Conservation (phyloP, 352 stramenopile genomes). For the Detonula confervacea region DNA sequence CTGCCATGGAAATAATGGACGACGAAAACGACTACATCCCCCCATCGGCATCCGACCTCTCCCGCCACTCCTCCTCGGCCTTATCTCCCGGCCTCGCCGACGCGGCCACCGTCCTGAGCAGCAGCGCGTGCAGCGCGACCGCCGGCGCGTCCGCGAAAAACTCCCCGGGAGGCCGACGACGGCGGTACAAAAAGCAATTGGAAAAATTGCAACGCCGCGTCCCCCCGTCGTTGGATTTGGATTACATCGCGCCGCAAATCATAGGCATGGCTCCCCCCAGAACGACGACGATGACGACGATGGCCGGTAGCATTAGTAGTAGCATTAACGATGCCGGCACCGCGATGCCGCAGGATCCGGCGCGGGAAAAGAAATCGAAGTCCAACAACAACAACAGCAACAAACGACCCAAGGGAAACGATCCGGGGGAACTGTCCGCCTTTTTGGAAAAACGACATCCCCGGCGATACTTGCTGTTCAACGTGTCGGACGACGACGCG, state of each 20-base stretch:
- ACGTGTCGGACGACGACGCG: slow-evolving; percentile 59
- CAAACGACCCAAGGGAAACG: slow-evolving; percentile 52
- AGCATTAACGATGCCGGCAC: no score
- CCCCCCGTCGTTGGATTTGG: slow-evolving; percentile 50
- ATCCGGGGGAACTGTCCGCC: slow-evolving; percentile 51
- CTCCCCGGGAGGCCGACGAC: neutral
- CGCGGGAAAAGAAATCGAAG: neutral
- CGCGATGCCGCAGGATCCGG: no score
- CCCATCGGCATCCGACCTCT: neutral
- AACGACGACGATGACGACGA: no score
- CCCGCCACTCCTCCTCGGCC: neutral
- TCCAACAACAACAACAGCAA: slow-evolving; percentile 14
- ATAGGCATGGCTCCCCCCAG: slow-evolving; percentile 57
- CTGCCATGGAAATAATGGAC: neutral
- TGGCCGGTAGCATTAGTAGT: slow-evolving; percentile 1
- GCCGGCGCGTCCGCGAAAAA: neutral
- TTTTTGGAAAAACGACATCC: slow-evolving; percentile 68
- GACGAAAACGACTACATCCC: slow-evolving; percentile 21
- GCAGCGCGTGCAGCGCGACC: neutral
- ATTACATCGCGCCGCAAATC: slow-evolving; percentile 66
- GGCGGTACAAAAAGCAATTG: slow-evolving; percentile 23
- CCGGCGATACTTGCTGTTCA: slow-evolving; percentile 67
- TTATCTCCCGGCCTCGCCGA: neutral
- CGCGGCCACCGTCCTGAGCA: neutral
- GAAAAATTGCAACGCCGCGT: slow-evolving; percentile 55